These are phyloP conservation scores for Linum usitatissimum DNA, from an alignment of 345 rosid genomes.

Conservation along the genomic window DNA sequence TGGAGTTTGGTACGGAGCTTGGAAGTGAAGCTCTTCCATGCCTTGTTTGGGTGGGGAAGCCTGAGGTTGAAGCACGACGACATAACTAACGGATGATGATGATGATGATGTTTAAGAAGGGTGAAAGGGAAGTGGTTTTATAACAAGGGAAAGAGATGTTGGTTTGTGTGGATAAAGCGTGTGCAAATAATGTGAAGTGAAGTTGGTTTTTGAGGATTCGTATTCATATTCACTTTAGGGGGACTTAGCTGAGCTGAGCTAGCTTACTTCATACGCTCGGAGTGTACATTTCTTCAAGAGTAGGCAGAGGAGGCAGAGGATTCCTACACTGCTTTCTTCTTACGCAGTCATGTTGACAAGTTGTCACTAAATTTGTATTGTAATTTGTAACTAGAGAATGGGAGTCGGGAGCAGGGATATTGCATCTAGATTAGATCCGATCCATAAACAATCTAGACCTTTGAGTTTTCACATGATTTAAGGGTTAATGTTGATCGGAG, in stretches of 20 bases:
- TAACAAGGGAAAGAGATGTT: constrained; percentile 1
- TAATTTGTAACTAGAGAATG: too few relatives aligned
- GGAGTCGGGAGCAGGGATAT: too few relatives aligned
- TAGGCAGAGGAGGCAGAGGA: not conserved
- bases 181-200: not conserved
- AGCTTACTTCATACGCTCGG: constrained; percentile 36
- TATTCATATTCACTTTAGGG: constrained; percentile 7
- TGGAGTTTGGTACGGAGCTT: constrained; percentile 38
- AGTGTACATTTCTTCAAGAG: not conserved
- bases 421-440: too few relatives aligned
- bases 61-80: constrained; percentile 49
- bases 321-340: constrained; percentile 9
- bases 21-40: constrained; percentile 59
- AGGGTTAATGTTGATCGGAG: too few relatives aligned
- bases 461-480: too few relatives aligned
- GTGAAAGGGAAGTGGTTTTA: not conserved
- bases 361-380: too few relatives aligned
- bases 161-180: not conserved
- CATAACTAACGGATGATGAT: not conserved
- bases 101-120: not conserved
- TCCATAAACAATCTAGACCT: too few relatives aligned
- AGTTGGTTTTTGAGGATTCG: constrained; percentile 13
- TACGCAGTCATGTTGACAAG: constrained; percentile 2
- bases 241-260: not conserved
- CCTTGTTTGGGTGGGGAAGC: constrained; percentile 51